These are phyloP conservation scores for Zygosaccharomyces rouxii DNA, from an alignment of 805 yeast genomes.

Conservation along the genomic window DNA sequence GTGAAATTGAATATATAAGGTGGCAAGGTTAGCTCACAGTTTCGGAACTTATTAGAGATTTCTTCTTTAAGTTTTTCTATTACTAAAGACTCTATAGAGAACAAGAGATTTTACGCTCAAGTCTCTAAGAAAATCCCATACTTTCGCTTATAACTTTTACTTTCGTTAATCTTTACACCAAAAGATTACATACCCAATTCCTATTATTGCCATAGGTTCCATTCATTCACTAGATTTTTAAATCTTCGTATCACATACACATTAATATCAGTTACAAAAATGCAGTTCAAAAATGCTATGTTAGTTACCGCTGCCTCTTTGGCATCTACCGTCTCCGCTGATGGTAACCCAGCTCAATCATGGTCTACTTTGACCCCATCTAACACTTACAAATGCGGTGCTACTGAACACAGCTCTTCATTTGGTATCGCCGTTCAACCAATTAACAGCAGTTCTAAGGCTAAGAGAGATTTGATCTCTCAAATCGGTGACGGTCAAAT, in stretches of 20 bases:
- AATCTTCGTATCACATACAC: neutral
- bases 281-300: slow-evolving; percentile 23
- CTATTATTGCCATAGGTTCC: slow-evolving; percentile 2
- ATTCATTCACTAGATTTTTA: slow-evolving; percentile 1
- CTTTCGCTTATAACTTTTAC: slow-evolving; percentile 6
- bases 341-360: slow-evolving; percentile 60
- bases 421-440: slow-evolving; percentile 70
- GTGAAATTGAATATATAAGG: slow-evolving; percentile 2
- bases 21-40: neutral
- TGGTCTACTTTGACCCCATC: slow-evolving; percentile 71
- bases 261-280: slow-evolving; percentile 3
- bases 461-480: slow-evolving; percentile 37
- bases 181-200: neutral
- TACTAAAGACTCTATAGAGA: slow-evolving; percentile 1
- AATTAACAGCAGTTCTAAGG: slow-evolving; percentile 31
- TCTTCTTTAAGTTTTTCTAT: neutral
- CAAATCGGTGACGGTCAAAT: slow-evolving; percentile 47
- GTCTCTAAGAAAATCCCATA: slow-evolving; percentile 2
- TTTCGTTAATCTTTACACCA: slow-evolving; percentile 1
- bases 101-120: slow-evolving; percentile 5
- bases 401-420: slow-evolving; percentile 48
- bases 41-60: neutral
- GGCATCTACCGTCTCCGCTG: slow-evolving; percentile 43
- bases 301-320: slow-evolving; percentile 37
- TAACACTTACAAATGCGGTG: slow-evolving; percentile 50